Percentiles rank a stretch among this genome's conserved stretches.
These are phyloP conservation scores for Aspergillus tubingensis DNA, from an alignment of 2,329 filamentous ascomycete genomes.

Conservation along the genomic window DNA sequence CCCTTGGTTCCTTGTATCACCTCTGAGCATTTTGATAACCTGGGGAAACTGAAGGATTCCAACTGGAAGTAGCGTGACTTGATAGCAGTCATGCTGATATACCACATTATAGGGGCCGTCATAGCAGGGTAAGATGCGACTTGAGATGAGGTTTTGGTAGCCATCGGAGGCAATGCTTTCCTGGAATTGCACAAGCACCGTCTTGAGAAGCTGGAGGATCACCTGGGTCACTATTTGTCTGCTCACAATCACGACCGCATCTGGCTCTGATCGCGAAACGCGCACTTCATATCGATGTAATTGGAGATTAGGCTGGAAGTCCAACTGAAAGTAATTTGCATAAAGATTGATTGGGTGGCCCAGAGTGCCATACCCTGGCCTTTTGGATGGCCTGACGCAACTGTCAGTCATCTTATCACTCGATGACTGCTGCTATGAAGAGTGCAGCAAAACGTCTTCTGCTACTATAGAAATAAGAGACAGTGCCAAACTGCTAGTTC, in stretches of 20 bases:
- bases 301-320: neutral
- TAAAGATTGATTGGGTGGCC: neutral
- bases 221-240: neutral
- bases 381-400: neutral
- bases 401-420: neutral
- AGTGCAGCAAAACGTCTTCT: neutral
- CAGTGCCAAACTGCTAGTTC: too few species aligned
- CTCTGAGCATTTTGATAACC: neutral
- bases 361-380: neutral
- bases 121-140: neutral
- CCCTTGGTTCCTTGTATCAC: neutral
- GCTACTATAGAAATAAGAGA: neutral
- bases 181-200: neutral
- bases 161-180: neutral
- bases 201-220: neutral
- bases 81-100: neutral
- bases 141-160: neutral
- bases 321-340: neutral
- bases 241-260: neutral
- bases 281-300: neutral
- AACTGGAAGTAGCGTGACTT: neutral
- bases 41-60: neutral
- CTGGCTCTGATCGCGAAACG: neutral
- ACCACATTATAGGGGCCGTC: neutral
- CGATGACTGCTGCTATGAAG: neutral